Percentiles rank a stretch among this genome's conserved stretches.
Conservation (phyloP, 2,329 filamentous ascomycete genomes). For the Colletotrichum sp. region DNA sequence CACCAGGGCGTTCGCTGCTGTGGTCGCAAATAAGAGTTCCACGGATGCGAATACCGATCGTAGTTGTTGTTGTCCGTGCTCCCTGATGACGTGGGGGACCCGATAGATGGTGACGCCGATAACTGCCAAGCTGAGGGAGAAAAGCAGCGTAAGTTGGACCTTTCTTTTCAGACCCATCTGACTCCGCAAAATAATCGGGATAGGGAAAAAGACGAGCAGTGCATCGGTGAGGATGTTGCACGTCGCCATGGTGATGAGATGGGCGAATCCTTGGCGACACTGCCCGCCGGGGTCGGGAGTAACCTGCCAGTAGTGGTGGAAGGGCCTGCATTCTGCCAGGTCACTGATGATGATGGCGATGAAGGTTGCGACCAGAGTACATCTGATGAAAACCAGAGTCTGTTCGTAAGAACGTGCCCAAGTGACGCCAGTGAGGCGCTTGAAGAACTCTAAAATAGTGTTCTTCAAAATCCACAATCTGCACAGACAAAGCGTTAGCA, state of each 20-base stretch:
- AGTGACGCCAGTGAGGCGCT: conserved; percentile 80
- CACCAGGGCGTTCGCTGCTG: conserved; percentile 86
- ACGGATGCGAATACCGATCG: conserved; percentile 88
- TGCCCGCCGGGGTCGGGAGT: conserved; percentile 83
- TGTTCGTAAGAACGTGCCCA: conserved; percentile 81
- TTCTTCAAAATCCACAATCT: conserved; percentile 93
- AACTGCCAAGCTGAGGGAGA: conserved; percentile 82
- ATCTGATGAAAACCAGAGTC: conserved; percentile 74
- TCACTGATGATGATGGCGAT: conserved; percentile 81
- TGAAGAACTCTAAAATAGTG: conserved; percentile 90
- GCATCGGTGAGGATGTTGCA: conserved; percentile 90
- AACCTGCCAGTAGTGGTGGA: conserved; percentile 79
- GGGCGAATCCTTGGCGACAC: conserved; percentile 86
- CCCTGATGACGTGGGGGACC: conserved; percentile 76
- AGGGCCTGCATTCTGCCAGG: conserved; percentile 82
- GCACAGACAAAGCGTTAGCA: conserved; percentile 31
- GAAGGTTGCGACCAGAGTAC: conserved; percentile 80
- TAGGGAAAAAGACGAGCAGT: conserved; percentile 84
- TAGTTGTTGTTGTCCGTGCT: conserved; percentile 79
- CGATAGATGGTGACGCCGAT: conserved; percentile 82
- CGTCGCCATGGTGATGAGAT: conserved; percentile 88
- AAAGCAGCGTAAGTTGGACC: conserved; percentile 78
- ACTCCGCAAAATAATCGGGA: conserved; percentile 84
- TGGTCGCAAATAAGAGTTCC: conserved; percentile 87
- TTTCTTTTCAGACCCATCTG: conserved; percentile 80